Conservation (phyloP, 192 early-diverging fungal species). For the Chytriomyces sp. region DNA sequence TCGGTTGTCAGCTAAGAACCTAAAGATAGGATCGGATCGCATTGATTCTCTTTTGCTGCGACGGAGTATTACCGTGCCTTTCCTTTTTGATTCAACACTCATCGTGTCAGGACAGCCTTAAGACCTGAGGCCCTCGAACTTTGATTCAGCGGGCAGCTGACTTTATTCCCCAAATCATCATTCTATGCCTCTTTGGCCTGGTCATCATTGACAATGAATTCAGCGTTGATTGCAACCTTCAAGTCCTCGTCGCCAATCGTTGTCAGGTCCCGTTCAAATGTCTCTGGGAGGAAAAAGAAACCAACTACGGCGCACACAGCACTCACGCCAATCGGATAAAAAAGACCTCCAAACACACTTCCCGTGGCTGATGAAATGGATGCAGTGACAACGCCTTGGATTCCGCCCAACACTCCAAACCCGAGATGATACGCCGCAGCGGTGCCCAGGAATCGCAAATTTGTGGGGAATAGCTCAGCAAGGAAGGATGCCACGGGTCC, state of each 20-base stretch:
- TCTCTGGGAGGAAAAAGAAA: conserved; percentile 28
- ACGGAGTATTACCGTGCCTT: no score
- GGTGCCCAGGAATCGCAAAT: conserved; percentile 27
- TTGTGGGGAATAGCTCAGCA: conserved; percentile 40
- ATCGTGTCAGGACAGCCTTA: no score
- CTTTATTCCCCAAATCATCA: no score
- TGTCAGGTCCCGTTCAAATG: not conserved
- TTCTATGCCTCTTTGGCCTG: no score
- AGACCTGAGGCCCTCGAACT: no score
- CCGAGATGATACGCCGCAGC: conserved; percentile 26
- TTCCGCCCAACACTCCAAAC: conserved; percentile 31
- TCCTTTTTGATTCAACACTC: no score
- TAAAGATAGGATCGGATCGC: no score
- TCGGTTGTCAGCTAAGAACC: no score
- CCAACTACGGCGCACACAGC: conserved; percentile 16
- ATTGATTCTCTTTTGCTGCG: no score
- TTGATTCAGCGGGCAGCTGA: no score
- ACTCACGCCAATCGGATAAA: conserved; percentile 17
- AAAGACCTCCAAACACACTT: conserved; percentile 34
- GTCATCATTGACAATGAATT: no score
- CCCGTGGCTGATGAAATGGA: conserved; percentile 25
- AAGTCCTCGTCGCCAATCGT: not conserved
- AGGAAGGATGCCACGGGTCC: conserved; percentile 38
- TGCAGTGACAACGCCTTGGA: conserved; percentile 23
- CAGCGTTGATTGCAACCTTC: no score